Evolutionary conservation across 495 filamentous ascomycete genomes (phyloP).

Genomic region (Immersiella caudata): DNA sequence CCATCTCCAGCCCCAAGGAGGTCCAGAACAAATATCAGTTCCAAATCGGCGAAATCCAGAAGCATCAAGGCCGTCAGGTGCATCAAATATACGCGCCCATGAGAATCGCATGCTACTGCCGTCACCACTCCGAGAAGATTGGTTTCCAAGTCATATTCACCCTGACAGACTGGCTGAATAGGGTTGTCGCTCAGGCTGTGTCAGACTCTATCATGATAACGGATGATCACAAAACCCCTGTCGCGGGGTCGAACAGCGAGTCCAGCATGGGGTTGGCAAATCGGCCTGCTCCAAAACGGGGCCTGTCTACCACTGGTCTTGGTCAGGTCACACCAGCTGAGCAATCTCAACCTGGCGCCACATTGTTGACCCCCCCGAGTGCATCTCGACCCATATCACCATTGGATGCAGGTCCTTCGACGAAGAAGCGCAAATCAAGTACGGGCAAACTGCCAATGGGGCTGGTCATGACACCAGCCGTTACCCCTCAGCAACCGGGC

Average conservation of each 20-base stretch:
- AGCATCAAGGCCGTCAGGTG: neutral
- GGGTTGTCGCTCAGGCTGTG: conserved; percentile 79
- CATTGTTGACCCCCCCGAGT: conserved; percentile 60
- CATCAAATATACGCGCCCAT: conserved; percentile 79
- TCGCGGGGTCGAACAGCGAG: conserved; percentile 1
- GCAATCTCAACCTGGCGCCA: conserved; percentile 46
- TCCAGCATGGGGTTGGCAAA: neutral
- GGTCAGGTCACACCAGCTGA: conserved; percentile 9
- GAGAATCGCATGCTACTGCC: conserved; percentile 97
- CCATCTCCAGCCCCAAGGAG: neutral
- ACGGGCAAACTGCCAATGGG: conserved; percentile 14
- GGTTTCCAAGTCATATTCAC: conserved; percentile 96
- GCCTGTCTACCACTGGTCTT: neutral
- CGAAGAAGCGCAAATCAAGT: conserved; percentile 27
- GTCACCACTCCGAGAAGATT: conserved; percentile 87
- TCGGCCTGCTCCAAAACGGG: neutral
- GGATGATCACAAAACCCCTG: conserved; percentile 90
- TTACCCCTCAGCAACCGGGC: neutral
- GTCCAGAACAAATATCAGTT: neutral
- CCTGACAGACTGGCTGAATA: conserved; percentile 74
- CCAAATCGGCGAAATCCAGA: neutral
- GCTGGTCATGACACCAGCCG: conserved; percentile 25
- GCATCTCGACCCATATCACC: conserved; percentile 76
- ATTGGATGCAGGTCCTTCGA: conserved; percentile 26
- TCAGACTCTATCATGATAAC: conserved; percentile 91